Conservation (phyloP, 768 basidiomycete species). For the Amanita exitialis region DNA sequence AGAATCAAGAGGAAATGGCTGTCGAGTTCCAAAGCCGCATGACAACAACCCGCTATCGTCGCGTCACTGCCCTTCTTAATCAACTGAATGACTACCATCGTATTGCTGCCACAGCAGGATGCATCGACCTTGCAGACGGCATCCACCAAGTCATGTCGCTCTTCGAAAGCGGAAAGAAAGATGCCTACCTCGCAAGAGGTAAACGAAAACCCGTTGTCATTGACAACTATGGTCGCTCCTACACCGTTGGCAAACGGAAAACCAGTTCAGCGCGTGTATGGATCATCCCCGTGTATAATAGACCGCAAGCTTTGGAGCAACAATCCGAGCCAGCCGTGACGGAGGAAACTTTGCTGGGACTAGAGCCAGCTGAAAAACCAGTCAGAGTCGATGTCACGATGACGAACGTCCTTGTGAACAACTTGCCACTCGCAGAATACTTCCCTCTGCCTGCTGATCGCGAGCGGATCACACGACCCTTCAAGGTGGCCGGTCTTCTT, state of each 20-base stretch:
- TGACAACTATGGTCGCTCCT: constrained; percentile 77
- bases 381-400: constrained; percentile 28
- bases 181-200: constrained; percentile 33
- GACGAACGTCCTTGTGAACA: constrained; percentile 77
- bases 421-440: constrained; percentile 66
- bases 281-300: constrained; percentile 61
- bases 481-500: constrained; percentile 74
- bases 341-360: constrained; percentile 18
- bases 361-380: constrained; percentile 13
- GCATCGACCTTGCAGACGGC: constrained; percentile 40
- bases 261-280: constrained; percentile 87
- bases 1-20: constrained; percentile 48
- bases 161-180: constrained; percentile 59
- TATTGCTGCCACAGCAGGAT: constrained; percentile 50
- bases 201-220: constrained; percentile 48
- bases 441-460: constrained; percentile 71
- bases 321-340: constrained; percentile 10
- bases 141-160: constrained; percentile 43
- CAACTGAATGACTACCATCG: constrained; percentile 54
- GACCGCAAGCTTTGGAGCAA: constrained; percentile 3
- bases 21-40: constrained; percentile 47
- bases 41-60: constrained; percentile 62
- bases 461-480: constrained; percentile 71
- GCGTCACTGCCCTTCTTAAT: constrained; percentile 48
- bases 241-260: constrained; percentile 81